Conservation (phyloP, 2,329 filamentous ascomycete genomes). For the Fusarium heterosporum region DNA sequence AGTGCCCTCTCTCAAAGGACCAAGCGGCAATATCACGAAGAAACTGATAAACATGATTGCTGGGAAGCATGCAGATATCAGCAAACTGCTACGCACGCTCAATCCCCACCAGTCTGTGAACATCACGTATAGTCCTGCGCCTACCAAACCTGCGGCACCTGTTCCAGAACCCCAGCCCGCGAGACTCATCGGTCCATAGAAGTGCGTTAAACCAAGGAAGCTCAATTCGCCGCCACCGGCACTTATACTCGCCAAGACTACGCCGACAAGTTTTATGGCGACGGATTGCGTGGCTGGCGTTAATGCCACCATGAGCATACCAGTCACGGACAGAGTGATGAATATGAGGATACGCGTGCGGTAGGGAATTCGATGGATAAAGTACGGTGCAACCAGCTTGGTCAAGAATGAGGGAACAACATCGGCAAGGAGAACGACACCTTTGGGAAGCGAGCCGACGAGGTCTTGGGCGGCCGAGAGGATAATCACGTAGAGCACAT, state of each 20-base stretch:
- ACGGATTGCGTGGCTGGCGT: conserved; percentile 76
- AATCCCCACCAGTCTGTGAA: conserved; percentile 84
- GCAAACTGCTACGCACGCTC: conserved; percentile 77
- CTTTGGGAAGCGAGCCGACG: conserved; percentile 91
- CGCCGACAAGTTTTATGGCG: conserved; percentile 80
- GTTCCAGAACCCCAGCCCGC: conserved; percentile 95
- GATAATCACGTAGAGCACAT: conserved; percentile 97
- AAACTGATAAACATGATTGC: conserved; percentile 86
- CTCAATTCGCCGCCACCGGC: conserved; percentile 90
- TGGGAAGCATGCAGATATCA: conserved; percentile 83
- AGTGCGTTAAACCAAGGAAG: conserved; percentile 92
- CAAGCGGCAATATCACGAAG: conserved; percentile 81
- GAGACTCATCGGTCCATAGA: conserved; percentile 87
- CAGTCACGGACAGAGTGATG: conserved; percentile 78
- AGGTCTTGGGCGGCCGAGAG: conserved; percentile 95
- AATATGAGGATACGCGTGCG: conserved; percentile 78
- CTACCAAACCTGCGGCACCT: conserved; percentile 86
- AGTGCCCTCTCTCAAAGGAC: conserved; percentile 66
- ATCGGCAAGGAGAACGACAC: conserved; percentile 91
- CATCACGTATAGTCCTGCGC: conserved; percentile 87
- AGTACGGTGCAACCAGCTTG: conserved; percentile 91
- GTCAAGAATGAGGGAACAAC: conserved; percentile 89
- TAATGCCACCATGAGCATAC: conserved; percentile 90
- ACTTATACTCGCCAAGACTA: conserved; percentile 85
- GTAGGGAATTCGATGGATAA: conserved; percentile 90